Base-by-base conservation (phyloP, 179 eudicot genomes). In the Corrigiola litoralis region DNA sequence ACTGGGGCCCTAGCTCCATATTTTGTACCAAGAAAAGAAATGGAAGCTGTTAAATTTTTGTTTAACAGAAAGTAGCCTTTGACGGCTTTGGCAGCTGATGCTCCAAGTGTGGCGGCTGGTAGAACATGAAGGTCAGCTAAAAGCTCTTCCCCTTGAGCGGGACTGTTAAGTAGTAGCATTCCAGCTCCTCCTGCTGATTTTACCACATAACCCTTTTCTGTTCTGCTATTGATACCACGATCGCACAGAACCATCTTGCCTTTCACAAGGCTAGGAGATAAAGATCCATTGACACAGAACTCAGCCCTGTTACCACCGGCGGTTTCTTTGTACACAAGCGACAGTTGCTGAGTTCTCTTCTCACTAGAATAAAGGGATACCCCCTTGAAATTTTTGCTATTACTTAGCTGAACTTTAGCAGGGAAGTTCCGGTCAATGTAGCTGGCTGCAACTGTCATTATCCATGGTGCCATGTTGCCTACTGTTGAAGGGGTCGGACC, bases 381-480 rank as follows among this genome's bases (percentile, higher is more conserved):
- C 4, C 95, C 95, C 16, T 27, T 68, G 63, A 80, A 84, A 7
- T 23, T 38, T 51, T 61, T 74, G 0, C 81, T 85, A 21, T 85
- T 77, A 18, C 95, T 85, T 4, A 88, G 84, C 57, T 68, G 72
- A 11, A 85, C 82, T 27, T 8, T 63, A 24, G 87, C 70, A 4
- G 87, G 85, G 56, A 88, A 88, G 20, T 37, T 63, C 7, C 95
- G 72, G 75, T 86, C 87, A 5, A 62, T 54, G 66, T 78, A 83
- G 80, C 95, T 88, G 0, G 95, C 95, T 16, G 65, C 95, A 24
- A 88, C 87, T 0, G 95, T 88, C 75, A 61, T 73, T 54, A 88
- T 78, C 95, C 95, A 88, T 8, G 95, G 95, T 5, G 95, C 89
- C 56, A 69, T 68, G 64, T 88, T 88, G 63, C 79, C 80, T 31